Evolutionary conservation across 2,329 filamentous ascomycete genomes (phyloP).

Genomic region (Drechslerella coelobrocha): DNA sequence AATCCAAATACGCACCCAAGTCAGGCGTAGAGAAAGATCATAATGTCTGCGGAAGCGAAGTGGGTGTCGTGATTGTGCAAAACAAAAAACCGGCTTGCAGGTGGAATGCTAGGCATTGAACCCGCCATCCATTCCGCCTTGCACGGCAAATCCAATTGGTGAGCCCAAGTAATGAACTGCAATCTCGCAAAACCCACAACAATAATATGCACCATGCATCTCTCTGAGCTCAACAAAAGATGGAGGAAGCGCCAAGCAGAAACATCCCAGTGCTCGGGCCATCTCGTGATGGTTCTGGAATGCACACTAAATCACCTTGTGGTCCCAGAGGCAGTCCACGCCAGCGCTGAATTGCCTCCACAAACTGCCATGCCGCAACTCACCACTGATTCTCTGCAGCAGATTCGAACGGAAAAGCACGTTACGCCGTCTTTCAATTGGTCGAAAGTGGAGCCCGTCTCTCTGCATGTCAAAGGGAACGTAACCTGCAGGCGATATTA

Average conservation of each 20-base stretch:
- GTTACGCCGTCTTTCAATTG: too few relatives aligned
- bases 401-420: too few relatives aligned
- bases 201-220: neutral
- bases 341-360: neutral
- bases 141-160: conserved; percentile 8
- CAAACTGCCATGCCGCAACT: too few relatives aligned
- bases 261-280: neutral
- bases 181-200: conserved; percentile 6
- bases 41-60: too few relatives aligned
- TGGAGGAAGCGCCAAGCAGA: neutral
- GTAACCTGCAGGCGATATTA: too few relatives aligned
- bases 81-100: too few relatives aligned
- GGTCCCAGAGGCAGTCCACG: neutral
- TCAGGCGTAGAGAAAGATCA: too few relatives aligned
- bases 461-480: too few relatives aligned
- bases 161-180: neutral
- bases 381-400: neutral
- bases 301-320: neutral
- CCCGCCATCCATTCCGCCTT: conserved; percentile 39
- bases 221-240: neutral
- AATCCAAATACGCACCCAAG: too few relatives aligned
- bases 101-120: too few relatives aligned
- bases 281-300: conserved; percentile 1
- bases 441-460: too few relatives aligned
- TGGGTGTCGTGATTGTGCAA: too few relatives aligned